Percentiles rank a stretch among this genome's conserved stretches.
These are phyloP conservation scores for Iodosphaeria phyllophila DNA, from an alignment of 2,329 filamentous ascomycete species.

Conservation along the genomic window DNA sequence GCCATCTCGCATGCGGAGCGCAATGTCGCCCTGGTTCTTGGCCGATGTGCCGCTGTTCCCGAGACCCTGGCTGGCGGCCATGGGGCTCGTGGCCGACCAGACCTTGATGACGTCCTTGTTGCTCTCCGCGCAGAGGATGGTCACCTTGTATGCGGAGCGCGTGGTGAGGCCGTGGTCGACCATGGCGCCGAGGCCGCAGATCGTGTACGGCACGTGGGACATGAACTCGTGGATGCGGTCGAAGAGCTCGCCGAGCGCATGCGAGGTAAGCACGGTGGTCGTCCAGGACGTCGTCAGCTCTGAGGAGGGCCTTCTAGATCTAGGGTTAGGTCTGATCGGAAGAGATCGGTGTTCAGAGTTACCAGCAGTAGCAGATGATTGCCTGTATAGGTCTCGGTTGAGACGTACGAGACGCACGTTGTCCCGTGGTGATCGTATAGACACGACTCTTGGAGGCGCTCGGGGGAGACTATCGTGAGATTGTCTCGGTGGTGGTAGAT, in stretches of 20 bases:
- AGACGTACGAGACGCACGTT: no score
- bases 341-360: no score
- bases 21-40: slow-evolving; percentile 20
- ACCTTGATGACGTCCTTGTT: slow-evolving; percentile 16
- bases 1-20: slow-evolving; percentile 20
- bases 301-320: background rate
- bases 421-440: no score
- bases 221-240: slow-evolving; percentile 19
- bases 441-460: no score
- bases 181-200: slow-evolving; percentile 26
- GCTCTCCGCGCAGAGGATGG: slow-evolving; percentile 20
- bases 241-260: slow-evolving; percentile 19
- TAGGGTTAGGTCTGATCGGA: no score
- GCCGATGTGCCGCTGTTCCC: slow-evolving; percentile 13
- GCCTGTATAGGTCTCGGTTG: no score
- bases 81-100: slow-evolving; percentile 17
- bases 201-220: slow-evolving; percentile 23
- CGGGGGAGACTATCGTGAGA: no score
- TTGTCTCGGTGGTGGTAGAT: no score
- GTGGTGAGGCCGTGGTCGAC: slow-evolving; percentile 20
- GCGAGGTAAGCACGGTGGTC: slow-evolving; percentile 8
- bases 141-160: slow-evolving; percentile 14
- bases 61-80: background rate
- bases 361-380: no score
- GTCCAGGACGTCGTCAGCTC: slow-evolving; percentile 3